A percentile compares a stretch with the other conserved stretches of the same genome.
Conservation (phyloP, 2,329 filamentous ascomycete species). For the Pseudocercospora fijiensis region DNA sequence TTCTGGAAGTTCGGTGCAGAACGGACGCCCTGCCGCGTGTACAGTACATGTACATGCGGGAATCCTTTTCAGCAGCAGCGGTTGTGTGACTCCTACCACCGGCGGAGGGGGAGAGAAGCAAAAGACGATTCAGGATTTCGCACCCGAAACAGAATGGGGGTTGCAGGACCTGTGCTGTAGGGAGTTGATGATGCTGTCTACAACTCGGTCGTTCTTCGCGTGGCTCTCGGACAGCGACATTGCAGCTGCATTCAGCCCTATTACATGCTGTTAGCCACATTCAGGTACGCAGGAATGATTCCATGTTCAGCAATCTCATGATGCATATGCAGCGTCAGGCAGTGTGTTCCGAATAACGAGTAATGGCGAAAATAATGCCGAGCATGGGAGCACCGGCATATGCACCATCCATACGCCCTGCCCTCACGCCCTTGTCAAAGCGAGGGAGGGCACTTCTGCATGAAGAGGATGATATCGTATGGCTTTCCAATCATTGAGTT, state of each 20-base stretch:
- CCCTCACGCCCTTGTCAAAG: not conserved
- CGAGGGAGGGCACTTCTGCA: not conserved
- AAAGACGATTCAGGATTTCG: not conserved
- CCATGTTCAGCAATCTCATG: not conserved
- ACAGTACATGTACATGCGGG: not conserved
- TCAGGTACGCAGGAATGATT: not conserved
- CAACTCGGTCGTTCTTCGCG: not conserved
- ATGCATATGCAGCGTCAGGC: not conserved
- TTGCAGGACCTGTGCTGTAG: not conserved
- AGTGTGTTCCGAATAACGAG: slow-evolving; percentile 2
- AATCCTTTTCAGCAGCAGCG: not conserved
- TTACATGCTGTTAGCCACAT: not conserved
- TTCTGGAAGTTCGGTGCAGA: not conserved
- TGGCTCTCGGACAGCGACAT: slow-evolving; percentile 2
- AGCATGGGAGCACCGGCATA: too few relatives aligned
- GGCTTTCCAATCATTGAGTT: not conserved
- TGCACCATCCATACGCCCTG: not conserved
- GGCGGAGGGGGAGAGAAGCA: not conserved
- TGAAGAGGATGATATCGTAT: not conserved
- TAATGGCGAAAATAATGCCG: not conserved
- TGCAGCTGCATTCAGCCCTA: slow-evolving; percentile 2
- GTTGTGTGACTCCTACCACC: not conserved
- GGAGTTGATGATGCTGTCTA: not conserved
- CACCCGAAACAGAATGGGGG: not conserved
- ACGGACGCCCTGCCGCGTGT: not conserved